These are phyloP conservation scores for Citrus reticulata DNA, from an alignment of 345 rosid genomes.

Conservation along the genomic window DNA sequence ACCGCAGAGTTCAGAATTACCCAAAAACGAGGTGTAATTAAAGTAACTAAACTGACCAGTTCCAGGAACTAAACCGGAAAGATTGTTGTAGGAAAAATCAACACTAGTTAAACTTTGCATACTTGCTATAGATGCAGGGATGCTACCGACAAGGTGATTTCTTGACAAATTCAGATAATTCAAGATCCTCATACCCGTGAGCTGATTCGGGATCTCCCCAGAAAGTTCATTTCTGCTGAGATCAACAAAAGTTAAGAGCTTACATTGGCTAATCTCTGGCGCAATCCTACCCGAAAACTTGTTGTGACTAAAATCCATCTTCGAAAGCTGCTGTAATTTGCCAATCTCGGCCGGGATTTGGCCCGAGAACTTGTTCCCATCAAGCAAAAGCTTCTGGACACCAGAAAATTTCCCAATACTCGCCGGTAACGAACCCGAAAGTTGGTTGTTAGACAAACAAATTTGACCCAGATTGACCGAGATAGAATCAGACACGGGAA, in stretches of 20 bases:
- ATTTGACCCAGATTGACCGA: slow-evolving; percentile 68
- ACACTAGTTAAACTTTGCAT: slow-evolving; percentile 95
- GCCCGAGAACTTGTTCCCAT: slow-evolving; percentile 79
- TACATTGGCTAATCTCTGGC: slow-evolving; percentile 73
- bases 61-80: slow-evolving; percentile 85
- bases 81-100: slow-evolving; percentile 88
- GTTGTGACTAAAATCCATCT: slow-evolving; percentile 79
- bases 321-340: slow-evolving; percentile 69
- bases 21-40: slow-evolving; percentile 82
- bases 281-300: slow-evolving; percentile 59
- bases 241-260: slow-evolving; percentile 74
- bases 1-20: slow-evolving; percentile 78
- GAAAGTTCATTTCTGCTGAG: slow-evolving; percentile 78
- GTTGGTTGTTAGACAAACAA: slow-evolving; percentile 71
- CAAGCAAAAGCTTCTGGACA: slow-evolving; percentile 80
- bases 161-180: slow-evolving; percentile 83
- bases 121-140: slow-evolving; percentile 65
- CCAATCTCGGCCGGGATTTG: slow-evolving; percentile 75
- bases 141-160: slow-evolving; percentile 65
- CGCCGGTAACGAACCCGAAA: slow-evolving; percentile 69
- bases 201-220: slow-evolving; percentile 74
- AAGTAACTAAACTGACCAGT: slow-evolving; percentile 90
- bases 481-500: slow-evolving; percentile 46
- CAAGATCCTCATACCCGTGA: slow-evolving; percentile 73
- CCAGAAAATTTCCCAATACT: slow-evolving; percentile 73